Conservation (phyloP, 2,329 filamentous ascomycete species). For the Pseudocercospora crystallina region DNA sequence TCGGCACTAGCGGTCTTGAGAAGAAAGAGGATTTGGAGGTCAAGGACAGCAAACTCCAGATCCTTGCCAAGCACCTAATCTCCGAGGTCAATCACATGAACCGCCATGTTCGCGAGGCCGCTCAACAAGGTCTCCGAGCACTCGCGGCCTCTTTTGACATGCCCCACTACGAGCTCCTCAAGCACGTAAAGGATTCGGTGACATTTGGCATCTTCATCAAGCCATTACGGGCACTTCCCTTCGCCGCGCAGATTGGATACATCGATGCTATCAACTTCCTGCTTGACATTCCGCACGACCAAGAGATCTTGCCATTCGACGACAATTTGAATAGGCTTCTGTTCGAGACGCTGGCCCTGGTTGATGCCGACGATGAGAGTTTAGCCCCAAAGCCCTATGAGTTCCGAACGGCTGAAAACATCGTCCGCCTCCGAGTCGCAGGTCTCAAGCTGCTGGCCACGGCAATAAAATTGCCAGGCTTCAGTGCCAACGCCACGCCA, state of each 20-base stretch:
- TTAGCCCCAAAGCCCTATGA: conserved; percentile 90
- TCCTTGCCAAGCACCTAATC: conserved; percentile 81
- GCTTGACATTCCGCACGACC: conserved; percentile 78
- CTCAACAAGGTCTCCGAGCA: conserved; percentile 75
- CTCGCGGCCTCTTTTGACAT: conserved; percentile 75
- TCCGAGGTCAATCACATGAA: conserved; percentile 94
- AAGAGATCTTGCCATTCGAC: conserved; percentile 77
- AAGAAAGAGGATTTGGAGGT: conserved; percentile 76
- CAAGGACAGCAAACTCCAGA: conserved; percentile 65
- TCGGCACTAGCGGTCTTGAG: conserved; percentile 70
- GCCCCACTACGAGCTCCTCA: conserved; percentile 83
- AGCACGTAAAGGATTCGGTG: conserved; percentile 85
- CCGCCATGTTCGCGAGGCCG: conserved; percentile 84
- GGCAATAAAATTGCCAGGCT: conserved; percentile 90
- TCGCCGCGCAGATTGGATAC: conserved; percentile 93
- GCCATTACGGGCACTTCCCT: conserved; percentile 86
- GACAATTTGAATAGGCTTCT: conserved; percentile 86
- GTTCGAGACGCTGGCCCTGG: conserved; percentile 88
- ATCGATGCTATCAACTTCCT: conserved; percentile 98
- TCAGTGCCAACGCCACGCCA: conserved; percentile 61
- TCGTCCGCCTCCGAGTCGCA: conserved; percentile 85
- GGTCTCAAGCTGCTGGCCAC: conserved; percentile 92
- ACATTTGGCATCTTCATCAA: conserved; percentile 94
- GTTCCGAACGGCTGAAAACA: conserved; percentile 91
- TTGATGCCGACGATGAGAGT: conserved; percentile 91